Conservation (phyloP, 2,329 filamentous ascomycete species). For the Lasiodiplodia theobromae region DNA sequence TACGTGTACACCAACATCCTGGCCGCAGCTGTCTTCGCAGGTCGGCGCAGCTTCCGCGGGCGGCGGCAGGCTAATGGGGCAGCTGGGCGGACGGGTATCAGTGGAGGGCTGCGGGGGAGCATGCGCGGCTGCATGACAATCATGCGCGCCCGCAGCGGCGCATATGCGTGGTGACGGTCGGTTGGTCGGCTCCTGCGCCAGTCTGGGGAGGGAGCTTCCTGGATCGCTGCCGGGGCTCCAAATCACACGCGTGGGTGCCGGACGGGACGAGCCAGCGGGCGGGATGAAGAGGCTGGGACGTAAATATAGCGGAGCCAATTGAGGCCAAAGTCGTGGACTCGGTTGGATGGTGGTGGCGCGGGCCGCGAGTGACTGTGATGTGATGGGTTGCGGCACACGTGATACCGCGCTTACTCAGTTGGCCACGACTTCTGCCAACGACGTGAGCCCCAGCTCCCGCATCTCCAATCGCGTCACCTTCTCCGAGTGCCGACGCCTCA, state of each 20-base stretch:
- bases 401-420: background rate
- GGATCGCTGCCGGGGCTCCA: constrained; percentile 10
- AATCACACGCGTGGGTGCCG: constrained; percentile 10
- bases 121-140: constrained; percentile 26
- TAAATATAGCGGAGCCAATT: constrained; percentile 19
- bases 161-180: constrained; percentile 27
- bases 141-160: constrained; percentile 20
- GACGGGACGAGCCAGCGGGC: constrained; percentile 21
- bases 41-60: constrained; percentile 4
- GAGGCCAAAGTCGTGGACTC: constrained; percentile 14
- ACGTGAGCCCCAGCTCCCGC: background rate
- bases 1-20: constrained; percentile 28
- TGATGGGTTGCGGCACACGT: constrained; percentile 1
- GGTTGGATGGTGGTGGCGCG: constrained; percentile 7
- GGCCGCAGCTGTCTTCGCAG: background rate
- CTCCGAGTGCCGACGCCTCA: constrained; percentile 6
- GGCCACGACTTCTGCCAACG: constrained; percentile 8
- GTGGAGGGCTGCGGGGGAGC: constrained; percentile 23
- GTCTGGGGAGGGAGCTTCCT: background rate
- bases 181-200: constrained; percentile 13
- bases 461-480: constrained; percentile 18
- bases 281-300: background rate
- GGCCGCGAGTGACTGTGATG: constrained; percentile 1
- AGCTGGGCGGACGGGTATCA: background rate
- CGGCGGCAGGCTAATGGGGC: background rate